A percentile compares a stretch with the other conserved stretches of the same genome.
Conservation (phyloP, 208 protist species). For the Acanthamoeba triangularis region DNA sequence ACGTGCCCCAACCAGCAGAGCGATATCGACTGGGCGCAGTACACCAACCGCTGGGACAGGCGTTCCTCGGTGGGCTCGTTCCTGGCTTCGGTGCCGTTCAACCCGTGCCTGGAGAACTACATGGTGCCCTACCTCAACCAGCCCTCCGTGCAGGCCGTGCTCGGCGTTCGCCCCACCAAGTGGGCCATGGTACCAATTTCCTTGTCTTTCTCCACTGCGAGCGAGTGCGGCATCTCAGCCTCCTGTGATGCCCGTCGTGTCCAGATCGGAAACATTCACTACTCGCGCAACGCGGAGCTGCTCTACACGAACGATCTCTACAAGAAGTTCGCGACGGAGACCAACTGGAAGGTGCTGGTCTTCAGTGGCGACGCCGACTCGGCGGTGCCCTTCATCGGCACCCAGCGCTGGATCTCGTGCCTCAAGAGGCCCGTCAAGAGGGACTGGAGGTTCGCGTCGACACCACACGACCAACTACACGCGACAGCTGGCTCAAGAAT, state of each 20-base stretch:
- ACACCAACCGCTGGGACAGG: conserved; percentile 8
- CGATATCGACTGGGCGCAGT: neutral
- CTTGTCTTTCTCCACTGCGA: neutral
- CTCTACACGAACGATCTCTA: conserved; percentile 20
- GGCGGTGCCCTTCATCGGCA: conserved; percentile 48
- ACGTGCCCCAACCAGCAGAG: neutral
- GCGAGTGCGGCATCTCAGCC: too few relatives aligned
- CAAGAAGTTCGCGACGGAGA: conserved; percentile 9
- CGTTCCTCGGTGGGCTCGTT: neutral
- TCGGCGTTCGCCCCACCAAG: conserved; percentile 5
- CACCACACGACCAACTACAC: neutral
- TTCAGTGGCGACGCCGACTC: conserved; percentile 73
- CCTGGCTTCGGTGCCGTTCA: neutral
- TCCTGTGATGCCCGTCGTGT: neutral
- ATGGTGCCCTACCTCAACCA: conserved; percentile 16
- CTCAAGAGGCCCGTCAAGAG: conserved; percentile 68
- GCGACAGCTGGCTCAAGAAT: too few relatives aligned
- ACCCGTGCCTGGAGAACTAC: conserved; percentile 6
- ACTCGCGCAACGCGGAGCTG: neutral
- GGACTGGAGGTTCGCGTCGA: neutral
- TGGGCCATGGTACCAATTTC: neutral
- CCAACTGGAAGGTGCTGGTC: conserved; percentile 56
- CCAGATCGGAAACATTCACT: conserved; percentile 19
- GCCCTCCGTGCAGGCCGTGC: conserved; percentile 11
- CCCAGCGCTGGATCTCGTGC: conserved; percentile 60